Percentiles rank a stretch among this genome's conserved stretches.
phyloP scores from a whole-genome alignment of 805 yeast genomes.

The Starmerella floris region DNA sequence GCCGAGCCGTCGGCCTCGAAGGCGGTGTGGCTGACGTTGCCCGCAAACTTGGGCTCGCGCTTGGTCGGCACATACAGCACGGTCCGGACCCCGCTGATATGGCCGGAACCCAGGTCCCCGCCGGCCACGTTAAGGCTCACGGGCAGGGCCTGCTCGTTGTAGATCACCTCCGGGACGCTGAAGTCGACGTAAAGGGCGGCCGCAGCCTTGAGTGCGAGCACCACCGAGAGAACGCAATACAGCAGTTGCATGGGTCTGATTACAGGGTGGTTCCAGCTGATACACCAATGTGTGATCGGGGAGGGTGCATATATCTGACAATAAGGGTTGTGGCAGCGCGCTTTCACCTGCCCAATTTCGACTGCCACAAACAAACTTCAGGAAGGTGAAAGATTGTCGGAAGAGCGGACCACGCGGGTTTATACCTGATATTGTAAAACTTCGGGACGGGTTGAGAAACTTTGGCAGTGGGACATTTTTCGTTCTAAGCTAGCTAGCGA shows the following conservation, averaged over 20 bases:
- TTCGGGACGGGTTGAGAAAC: too few species aligned
- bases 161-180: constrained; percentile 3
- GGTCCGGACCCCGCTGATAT: constrained; percentile 11
- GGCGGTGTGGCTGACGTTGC: constrained; percentile 12
- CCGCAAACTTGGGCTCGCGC: constrained; percentile 13
- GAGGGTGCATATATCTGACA: too few species aligned
- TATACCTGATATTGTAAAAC: too few species aligned
- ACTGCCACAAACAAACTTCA: too few species aligned
- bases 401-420: too few species aligned
- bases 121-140: constrained; percentile 6
- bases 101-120: constrained; percentile 2
- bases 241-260: constrained; percentile 1
- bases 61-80: constrained; percentile 11
- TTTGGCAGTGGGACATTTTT: too few species aligned
- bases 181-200: neutral
- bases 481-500: too few species aligned
- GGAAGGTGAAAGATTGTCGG: too few species aligned
- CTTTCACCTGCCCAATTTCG: too few species aligned
- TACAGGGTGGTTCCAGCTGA: too few species aligned
- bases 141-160: constrained; percentile 4
- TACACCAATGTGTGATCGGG: too few species aligned
- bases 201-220: neutral
- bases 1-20: neutral
- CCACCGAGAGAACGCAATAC: neutral
- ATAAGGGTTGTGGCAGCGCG: too few species aligned